Evolutionary conservation across 352 stramenopile genomes (phyloP).

Genomic region (Phytophthora foliorum): DNA sequence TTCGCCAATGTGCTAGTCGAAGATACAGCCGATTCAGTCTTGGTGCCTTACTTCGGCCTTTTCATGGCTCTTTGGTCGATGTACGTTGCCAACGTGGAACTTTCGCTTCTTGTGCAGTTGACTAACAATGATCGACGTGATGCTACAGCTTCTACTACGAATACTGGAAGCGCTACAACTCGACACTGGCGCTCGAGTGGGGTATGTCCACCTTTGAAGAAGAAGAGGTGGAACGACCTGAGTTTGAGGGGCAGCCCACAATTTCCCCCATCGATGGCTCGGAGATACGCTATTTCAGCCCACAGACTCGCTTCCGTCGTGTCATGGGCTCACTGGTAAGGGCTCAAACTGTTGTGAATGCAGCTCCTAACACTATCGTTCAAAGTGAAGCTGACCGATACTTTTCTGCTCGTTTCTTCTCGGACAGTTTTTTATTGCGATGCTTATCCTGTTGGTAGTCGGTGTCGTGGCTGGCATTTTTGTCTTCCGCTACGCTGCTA

Average conservation of each 20-base stretch:
- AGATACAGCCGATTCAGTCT: slow-evolving; percentile 58
- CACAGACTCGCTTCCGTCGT: slow-evolving; percentile 65
- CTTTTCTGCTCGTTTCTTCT: background rate
- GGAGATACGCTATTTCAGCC: slow-evolving; percentile 83
- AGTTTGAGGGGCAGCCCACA: slow-evolving; percentile 81
- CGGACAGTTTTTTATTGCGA: slow-evolving; percentile 70
- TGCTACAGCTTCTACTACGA: slow-evolving; percentile 75
- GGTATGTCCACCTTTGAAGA: slow-evolving; percentile 80
- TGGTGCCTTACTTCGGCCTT: slow-evolving; percentile 82
- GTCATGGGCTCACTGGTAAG: slow-evolving; percentile 76
- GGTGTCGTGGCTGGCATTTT: slow-evolving; percentile 79
- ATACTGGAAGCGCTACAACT: slow-evolving; percentile 87
- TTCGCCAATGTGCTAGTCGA: slow-evolving; percentile 87
- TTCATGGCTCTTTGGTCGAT: slow-evolving; percentile 89
- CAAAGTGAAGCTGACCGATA: background rate
- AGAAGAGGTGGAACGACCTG: slow-evolving; percentile 72
- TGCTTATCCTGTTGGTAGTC: slow-evolving; percentile 78
- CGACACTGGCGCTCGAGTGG: slow-evolving; percentile 75
- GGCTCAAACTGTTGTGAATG: background rate
- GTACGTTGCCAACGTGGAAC: slow-evolving; percentile 25
- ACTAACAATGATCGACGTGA: background rate
- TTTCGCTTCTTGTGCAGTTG: background rate
- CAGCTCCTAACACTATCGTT: background rate
- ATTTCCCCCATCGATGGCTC: slow-evolving; percentile 78
- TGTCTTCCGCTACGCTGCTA: slow-evolving; percentile 73